Evolutionary conservation across 805 yeast genomes (phyloP).

Genomic region (Lipomyces japonicus): DNA sequence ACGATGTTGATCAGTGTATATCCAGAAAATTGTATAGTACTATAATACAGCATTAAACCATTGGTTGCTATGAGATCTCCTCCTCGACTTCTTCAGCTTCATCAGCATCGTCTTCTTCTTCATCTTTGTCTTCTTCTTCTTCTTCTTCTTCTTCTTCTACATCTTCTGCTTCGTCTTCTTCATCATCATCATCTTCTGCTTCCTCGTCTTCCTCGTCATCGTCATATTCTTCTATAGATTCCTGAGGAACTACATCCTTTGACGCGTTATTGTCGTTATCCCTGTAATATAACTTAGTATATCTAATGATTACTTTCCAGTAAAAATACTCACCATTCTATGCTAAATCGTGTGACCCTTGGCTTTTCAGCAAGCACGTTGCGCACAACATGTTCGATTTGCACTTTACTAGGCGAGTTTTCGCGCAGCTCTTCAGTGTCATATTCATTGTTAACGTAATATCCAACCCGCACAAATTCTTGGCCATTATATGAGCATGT

Average conservation of each 20-base stretch:
- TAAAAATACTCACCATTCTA: conserved; percentile 61
- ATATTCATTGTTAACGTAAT: conserved; percentile 95
- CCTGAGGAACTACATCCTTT: conserved; percentile 8
- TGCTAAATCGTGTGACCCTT: conserved; percentile 91
- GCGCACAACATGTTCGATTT: conserved; percentile 58
- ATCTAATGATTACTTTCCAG: background rate
- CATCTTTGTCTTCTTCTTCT: background rate
- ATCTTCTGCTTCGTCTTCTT: background rate
- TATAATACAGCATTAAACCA: too few species aligned
- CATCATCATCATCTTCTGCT: conserved; percentile 10
- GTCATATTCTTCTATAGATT: conserved; percentile 29
- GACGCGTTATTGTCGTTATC: conserved; percentile 19
- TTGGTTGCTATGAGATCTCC: too few species aligned
- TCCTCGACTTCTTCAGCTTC: background rate
- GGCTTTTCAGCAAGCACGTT: conserved; percentile 97
- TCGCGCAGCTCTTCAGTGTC: conserved; percentile 90
- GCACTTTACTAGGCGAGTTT: conserved; percentile 29
- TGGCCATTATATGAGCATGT: conserved; percentile 91
- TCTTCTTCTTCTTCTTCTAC: background rate
- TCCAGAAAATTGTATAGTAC: background rate
- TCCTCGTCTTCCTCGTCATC: conserved; percentile 25
- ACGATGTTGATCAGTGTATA: background rate
- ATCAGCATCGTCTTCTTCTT: background rate
- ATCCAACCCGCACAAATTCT: conserved; percentile 96
- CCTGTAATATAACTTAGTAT: background rate